These are phyloP conservation scores for Lecanicillium sp. DNA, from an alignment of 2,329 filamentous ascomycete genomes.

Conservation along the genomic window DNA sequence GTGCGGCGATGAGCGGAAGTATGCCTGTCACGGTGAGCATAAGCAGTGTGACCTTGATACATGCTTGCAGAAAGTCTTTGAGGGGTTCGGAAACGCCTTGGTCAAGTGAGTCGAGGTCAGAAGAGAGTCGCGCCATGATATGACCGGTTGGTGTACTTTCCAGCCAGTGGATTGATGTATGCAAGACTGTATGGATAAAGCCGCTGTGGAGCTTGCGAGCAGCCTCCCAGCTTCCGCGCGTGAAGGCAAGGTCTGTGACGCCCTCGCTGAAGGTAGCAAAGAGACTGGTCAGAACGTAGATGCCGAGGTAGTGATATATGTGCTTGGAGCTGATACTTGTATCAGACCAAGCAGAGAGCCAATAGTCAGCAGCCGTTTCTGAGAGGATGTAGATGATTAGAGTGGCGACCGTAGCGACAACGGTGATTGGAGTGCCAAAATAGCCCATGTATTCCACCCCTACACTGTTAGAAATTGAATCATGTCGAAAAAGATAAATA, in stretches of 20 bases:
- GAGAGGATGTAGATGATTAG: neutral
- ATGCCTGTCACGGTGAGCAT: slow-evolving; percentile 32
- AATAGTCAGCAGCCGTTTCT: slow-evolving; percentile 19
- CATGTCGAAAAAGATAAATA: too few relatives aligned
- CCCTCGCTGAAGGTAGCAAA: slow-evolving; percentile 31
- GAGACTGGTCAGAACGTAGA: slow-evolving; percentile 37
- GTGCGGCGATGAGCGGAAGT: slow-evolving; percentile 34
- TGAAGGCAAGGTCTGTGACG: slow-evolving; percentile 33
- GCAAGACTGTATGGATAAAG: slow-evolving; percentile 39
- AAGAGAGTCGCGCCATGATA: slow-evolving; percentile 40
- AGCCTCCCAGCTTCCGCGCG: slow-evolving; percentile 41
- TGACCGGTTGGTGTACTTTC: slow-evolving; percentile 39
- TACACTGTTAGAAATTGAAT: neutral
- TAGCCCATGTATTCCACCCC: slow-evolving; percentile 1
- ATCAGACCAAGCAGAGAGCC: slow-evolving; percentile 34
- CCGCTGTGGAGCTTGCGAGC: slow-evolving; percentile 38
- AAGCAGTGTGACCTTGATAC: slow-evolving; percentile 29
- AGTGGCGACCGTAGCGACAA: neutral
- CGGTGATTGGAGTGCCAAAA: neutral
- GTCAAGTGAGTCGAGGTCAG: slow-evolving; percentile 43
- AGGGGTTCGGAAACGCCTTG: slow-evolving; percentile 33
- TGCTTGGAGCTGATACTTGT: neutral
- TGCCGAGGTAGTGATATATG: slow-evolving; percentile 37
- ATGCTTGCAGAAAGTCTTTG: slow-evolving; percentile 28
- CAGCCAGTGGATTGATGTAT: slow-evolving; percentile 43